A percentile compares a stretch with the other conserved stretches of the same genome.
Conservation (phyloP, 352 stramenopile species). For the Globisporangium barbulae region DNA sequence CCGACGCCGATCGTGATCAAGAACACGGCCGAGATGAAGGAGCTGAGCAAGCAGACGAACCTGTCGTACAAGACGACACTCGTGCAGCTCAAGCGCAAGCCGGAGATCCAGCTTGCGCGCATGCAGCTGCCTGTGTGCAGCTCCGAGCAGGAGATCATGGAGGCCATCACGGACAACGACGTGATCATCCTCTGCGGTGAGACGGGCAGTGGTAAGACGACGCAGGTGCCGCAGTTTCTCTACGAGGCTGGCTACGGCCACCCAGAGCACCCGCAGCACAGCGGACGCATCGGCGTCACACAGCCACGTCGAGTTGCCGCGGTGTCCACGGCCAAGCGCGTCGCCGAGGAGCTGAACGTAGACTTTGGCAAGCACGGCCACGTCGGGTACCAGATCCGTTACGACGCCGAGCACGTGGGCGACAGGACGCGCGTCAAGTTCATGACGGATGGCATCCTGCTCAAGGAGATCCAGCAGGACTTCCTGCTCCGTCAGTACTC, state of each 20-base stretch:
- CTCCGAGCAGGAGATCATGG: conserved; percentile 99
- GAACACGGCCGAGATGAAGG: conserved; percentile 51
- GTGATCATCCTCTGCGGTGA: conserved; percentile 98
- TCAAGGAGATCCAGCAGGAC: conserved; percentile 95
- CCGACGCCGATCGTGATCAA: conserved; percentile 70
- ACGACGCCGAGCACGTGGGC: conserved; percentile 93
- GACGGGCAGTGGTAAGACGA: conserved; percentile 98
- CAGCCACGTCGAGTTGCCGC: conserved; percentile 98
- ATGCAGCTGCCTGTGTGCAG: conserved; percentile 96
- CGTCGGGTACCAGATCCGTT: conserved; percentile 98
- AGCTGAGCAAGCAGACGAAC: conserved; percentile 43
- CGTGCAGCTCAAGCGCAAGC: conserved; percentile 71
- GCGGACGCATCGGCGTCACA: conserved; percentile 92
- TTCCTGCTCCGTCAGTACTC: conserved; percentile 79
- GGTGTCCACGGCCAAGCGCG: conserved; percentile 96
- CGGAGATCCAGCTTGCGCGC: conserved; percentile 85
- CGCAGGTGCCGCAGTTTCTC: conserved; percentile 98
- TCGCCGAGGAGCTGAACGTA: conserved; percentile 96
- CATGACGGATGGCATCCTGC: conserved; percentile 99
- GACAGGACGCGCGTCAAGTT: conserved; percentile 95
- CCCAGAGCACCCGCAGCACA: conserved; percentile 44
- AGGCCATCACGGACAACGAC: conserved; percentile 93
- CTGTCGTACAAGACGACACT: conserved; percentile 69
- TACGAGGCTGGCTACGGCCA: conserved; percentile 93
- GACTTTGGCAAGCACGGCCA: conserved; percentile 60